A percentile compares a stretch with the other conserved stretches of the same genome.
Evolutionary conservation across 2,329 filamentous ascomycete species (phyloP).

Genomic region (Paraphaeosphaeria minitans): DNA sequence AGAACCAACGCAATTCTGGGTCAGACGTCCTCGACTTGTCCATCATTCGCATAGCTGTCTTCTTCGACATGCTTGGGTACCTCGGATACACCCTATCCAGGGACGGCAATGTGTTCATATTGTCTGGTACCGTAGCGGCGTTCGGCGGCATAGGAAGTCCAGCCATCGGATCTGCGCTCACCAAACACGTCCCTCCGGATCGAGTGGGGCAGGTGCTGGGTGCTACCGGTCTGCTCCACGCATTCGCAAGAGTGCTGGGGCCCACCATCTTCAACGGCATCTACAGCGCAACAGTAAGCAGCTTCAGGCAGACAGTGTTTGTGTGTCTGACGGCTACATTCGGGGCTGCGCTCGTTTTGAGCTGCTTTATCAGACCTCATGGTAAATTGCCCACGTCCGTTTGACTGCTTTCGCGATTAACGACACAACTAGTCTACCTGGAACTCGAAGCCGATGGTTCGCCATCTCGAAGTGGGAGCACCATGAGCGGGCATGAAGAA

Average conservation of each 20-base stretch:
- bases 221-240: constrained; percentile 83
- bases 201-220: constrained; percentile 86
- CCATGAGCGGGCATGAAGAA: background rate
- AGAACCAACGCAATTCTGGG: constrained; percentile 58
- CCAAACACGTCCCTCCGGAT: constrained; percentile 87
- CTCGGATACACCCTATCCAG: constrained; percentile 73
- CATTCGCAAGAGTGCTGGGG: constrained; percentile 76
- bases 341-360: constrained; percentile 66
- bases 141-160: constrained; percentile 85
- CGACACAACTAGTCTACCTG: constrained; percentile 9
- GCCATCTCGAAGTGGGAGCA: constrained; percentile 5
- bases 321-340: constrained; percentile 73
- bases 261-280: constrained; percentile 85
- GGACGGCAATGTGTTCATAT: constrained; percentile 67
- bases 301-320: constrained; percentile 82
- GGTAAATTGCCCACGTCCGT: constrained; percentile 61
- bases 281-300: constrained; percentile 79
- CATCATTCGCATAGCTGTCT: constrained; percentile 74
- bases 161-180: constrained; percentile 80
- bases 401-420: background rate
- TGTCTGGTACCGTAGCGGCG: constrained; percentile 73
- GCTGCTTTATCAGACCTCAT: constrained; percentile 73
- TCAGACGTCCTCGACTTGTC: constrained; percentile 78
- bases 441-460: constrained; percentile 12
- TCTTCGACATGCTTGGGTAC: constrained; percentile 78